Evolutionary conservation across 73 alveolate species (phyloP), one percentile per base, ranked within the genome.

Genomic region (Paramecium tetraurelia): DNA sequence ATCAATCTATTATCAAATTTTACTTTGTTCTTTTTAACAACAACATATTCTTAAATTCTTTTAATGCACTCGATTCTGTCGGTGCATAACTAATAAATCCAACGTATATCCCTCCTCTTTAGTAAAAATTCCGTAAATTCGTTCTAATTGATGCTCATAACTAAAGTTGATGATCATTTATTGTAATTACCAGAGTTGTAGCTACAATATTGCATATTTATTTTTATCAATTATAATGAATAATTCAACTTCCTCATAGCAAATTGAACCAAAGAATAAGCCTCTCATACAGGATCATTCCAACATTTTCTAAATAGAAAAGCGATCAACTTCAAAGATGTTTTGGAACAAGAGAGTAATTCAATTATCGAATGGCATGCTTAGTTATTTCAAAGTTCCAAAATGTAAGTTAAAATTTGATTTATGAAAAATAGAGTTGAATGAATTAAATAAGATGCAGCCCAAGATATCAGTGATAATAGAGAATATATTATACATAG

Each of bases 281-380:
- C 87, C 87, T 14, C 5, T 29, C 5, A 36, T 75, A 53, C 14
- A 53, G 12, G 87, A 75, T 33, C 20, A 36, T 16, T 31, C 58
- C 10, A 75, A 31, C 14, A 21, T 75, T 1, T 21, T 75, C 6
- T 21, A 29, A 33, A 68, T 75, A 20, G 87, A 75, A 40, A 75
- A 75, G 59, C 35, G 87, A 75, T 75, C 87, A 4, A 36, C 59
- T 1, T 75, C 87, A 11, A 75, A 75, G 36, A 75, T 75, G 87
- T 75, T 75, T 36, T 75, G 87, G 87, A 75, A 75, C 16, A 75
- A 75, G 40, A 75, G 87, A 7, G 36, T 75, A 3, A 29, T 75
- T n/a, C 9, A 8, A 31, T 21, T 75, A 8, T 31, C 22, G 5
- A 44, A 75, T 75, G 87, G 87, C 5, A 75, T 75, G 38, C 22